Conservation (phyloP, 345 rosid genomes). For the Excoecaria cochinchinensis region DNA sequence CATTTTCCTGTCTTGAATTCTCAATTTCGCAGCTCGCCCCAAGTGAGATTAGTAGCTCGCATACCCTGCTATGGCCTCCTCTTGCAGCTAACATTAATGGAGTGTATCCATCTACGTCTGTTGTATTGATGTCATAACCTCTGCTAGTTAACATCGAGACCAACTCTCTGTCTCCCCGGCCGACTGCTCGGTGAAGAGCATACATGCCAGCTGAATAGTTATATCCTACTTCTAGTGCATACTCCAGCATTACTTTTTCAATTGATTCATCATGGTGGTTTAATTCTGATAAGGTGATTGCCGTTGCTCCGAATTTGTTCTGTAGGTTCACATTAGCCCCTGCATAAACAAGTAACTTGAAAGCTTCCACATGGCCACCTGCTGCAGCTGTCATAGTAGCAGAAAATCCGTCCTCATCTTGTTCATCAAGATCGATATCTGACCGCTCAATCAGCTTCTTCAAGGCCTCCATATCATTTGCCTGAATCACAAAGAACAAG, state of each 20-base stretch:
- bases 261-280: conserved; percentile 59
- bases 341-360: conserved; percentile 69
- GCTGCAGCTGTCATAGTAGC: conserved; percentile 82
- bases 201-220: conserved; percentile 46
- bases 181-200: conserved; percentile 89
- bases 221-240: conserved; percentile 75
- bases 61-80: conserved; percentile 56
- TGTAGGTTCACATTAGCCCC: conserved; percentile 78
- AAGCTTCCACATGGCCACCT: conserved; percentile 71
- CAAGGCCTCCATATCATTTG: conserved; percentile 68
- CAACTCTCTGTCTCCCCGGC: conserved; percentile 62
- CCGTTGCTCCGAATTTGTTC: conserved; percentile 68
- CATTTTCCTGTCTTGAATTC: conserved; percentile 57
- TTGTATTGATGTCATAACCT: conserved; percentile 66
- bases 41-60: conserved; percentile 53
- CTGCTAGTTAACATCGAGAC: conserved; percentile 50
- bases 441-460: conserved; percentile 41
- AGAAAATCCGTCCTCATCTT: conserved; percentile 71
- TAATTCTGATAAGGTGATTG: conserved; percentile 58
- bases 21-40: conserved; percentile 62
- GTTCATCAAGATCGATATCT: conserved; percentile 60
- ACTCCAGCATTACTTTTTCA: conserved; percentile 91
- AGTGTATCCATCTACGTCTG: conserved; percentile 73
- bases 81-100: conserved; percentile 92
- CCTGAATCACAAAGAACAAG: conserved; percentile 55